phyloP scores from a whole-genome alignment of 1,284 basidiomycete genomes.

The Anthracocystis panici-leucophaei region DNA sequence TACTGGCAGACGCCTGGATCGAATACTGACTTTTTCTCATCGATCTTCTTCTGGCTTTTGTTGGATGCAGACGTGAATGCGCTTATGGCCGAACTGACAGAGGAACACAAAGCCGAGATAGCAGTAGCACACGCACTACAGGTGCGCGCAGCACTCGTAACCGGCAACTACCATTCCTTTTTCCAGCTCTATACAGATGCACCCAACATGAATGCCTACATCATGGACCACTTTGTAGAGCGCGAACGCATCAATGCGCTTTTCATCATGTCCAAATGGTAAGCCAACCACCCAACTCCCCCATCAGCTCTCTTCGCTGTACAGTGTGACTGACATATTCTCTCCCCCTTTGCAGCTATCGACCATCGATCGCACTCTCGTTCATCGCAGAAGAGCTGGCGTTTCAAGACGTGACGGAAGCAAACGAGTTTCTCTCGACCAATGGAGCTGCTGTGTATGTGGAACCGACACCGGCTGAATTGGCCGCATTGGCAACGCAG shows the following conservation, averaged over 20 bases:
- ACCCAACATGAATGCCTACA: conserved; percentile 97
- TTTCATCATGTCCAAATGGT: conserved; percentile 78
- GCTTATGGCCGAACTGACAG: conserved; percentile 93
- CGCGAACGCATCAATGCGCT: conserved; percentile 89
- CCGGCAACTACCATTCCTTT: conserved; percentile 92
- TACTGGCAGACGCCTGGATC: not conserved
- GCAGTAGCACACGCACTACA: conserved; percentile 88
- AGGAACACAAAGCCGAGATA: conserved; percentile 82
- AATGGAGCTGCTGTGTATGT: conserved; percentile 80
- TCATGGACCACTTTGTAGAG: conserved; percentile 98
- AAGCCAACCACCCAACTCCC: conserved; percentile 25
- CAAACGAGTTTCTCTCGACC: conserved; percentile 79
- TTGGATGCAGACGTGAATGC: conserved; percentile 85
- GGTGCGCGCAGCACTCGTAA: conserved; percentile 87
- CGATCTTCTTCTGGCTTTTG: not conserved
- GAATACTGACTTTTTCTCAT: not conserved
- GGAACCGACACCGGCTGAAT: conserved; percentile 57
- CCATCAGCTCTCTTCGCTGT: not conserved
- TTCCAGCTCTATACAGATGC: conserved; percentile 86
- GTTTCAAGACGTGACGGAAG: conserved; percentile 79
- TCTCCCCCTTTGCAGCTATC: conserved; percentile 35
- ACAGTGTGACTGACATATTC: conserved; percentile 5
- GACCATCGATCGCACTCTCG: conserved; percentile 75
- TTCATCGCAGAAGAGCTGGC: conserved; percentile 85
- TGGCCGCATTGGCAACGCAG: conserved; percentile 26